Conservation (phyloP, 2,329 filamentous ascomycete genomes). For the Neocatenulostroma microsporum region DNA sequence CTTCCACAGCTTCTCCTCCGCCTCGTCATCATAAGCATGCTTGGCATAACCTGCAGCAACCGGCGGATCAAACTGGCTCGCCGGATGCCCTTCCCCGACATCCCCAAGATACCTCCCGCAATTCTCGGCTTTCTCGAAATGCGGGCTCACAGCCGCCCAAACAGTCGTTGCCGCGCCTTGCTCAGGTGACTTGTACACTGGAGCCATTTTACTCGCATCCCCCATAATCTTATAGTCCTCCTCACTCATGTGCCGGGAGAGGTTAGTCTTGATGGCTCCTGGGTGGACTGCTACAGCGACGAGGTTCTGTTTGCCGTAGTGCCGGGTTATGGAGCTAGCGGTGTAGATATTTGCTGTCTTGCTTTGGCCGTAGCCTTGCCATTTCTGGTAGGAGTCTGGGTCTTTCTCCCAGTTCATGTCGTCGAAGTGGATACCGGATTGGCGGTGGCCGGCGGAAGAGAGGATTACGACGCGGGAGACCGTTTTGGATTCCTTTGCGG, state of each 20-base stretch:
- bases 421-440: slow-evolving; percentile 19
- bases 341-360: slow-evolving; percentile 49
- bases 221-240: slow-evolving; percentile 10
- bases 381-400: slow-evolving; percentile 15
- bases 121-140: slow-evolving; percentile 36
- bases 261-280: slow-evolving; percentile 32
- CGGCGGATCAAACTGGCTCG: slow-evolving; percentile 16
- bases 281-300: slow-evolving; percentile 43
- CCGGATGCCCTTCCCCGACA: slow-evolving; percentile 29
- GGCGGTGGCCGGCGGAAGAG: slow-evolving; percentile 37
- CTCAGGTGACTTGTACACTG: slow-evolving; percentile 17
- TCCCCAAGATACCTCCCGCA: slow-evolving; percentile 44
- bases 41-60: slow-evolving; percentile 27
- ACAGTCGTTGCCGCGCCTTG: slow-evolving; percentile 46
- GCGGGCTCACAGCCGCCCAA: slow-evolving; percentile 35
- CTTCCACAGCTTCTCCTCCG: slow-evolving; percentile 39
- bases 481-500: slow-evolving; percentile 15
- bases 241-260: slow-evolving; percentile 9
- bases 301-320: slow-evolving; percentile 38
- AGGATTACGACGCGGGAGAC: slow-evolving; percentile 35
- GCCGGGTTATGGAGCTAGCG: slow-evolving; percentile 45
- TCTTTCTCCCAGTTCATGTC: slow-evolving; percentile 26
- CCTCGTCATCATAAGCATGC: slow-evolving; percentile 34
- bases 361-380: slow-evolving; percentile 39
- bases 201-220: not conserved